These are phyloP conservation scores for Cephaloascus albidus DNA, from an alignment of 805 yeast species.

Conservation along the genomic window DNA sequence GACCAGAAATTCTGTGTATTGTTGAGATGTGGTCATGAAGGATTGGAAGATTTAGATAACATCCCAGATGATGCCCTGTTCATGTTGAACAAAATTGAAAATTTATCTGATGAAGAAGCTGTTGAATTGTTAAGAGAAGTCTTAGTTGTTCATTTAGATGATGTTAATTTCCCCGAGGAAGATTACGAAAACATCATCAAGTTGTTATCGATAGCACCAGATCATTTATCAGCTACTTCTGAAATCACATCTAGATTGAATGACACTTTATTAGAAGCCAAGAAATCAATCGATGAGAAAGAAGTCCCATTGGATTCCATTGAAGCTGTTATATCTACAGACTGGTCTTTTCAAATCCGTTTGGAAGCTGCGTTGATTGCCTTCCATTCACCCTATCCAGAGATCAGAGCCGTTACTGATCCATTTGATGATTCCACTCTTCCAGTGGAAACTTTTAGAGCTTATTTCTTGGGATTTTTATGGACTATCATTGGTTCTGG, in stretches of 20 bases:
- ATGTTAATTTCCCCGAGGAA: conserved; percentile 33
- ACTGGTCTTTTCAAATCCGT: conserved; percentile 23
- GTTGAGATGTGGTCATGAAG: conserved; percentile 16
- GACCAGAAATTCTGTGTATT: conserved; percentile 18
- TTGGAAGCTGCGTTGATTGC: conserved; percentile 31
- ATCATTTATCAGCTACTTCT: background rate
- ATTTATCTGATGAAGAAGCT: conserved; percentile 26
- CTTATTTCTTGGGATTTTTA: conserved; percentile 42
- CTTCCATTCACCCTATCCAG: conserved; percentile 51
- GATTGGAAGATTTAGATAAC: conserved; percentile 15
- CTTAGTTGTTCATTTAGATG: conserved; percentile 31
- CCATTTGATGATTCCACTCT: conserved; percentile 41
- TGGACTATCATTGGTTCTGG: conserved; percentile 46
- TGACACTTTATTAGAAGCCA: background rate
- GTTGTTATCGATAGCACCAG: conserved; percentile 5
- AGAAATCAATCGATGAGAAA: background rate
- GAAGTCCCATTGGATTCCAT: background rate
- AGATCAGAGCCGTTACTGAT: conserved; percentile 57
- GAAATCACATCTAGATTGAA: background rate
- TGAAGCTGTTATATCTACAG: conserved; percentile 1
- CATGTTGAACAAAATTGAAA: conserved; percentile 29
- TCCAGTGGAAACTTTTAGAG: conserved; percentile 45
- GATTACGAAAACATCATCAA: conserved; percentile 22
- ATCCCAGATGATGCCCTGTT: conserved; percentile 22
- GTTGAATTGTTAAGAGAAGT: conserved; percentile 27